Evolutionary conservation across 2,329 filamentous ascomycete species (phyloP), one percentile per base, ranked within the genome.

Genomic region (Arthrobotrys entomopaga): DNA sequence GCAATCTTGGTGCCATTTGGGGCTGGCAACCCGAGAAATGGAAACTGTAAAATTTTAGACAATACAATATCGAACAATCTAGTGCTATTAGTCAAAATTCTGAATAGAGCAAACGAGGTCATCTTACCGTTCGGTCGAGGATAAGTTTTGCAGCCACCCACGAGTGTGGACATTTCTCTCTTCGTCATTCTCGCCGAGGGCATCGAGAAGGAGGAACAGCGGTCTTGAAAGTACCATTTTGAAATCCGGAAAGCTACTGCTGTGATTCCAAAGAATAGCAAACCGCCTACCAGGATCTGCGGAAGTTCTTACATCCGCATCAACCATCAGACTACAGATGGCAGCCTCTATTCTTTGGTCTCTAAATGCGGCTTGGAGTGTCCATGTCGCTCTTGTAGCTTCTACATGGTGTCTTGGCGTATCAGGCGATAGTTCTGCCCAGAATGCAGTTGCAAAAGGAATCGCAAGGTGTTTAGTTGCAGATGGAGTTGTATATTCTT

Each of bases 331-430:
- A 24, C 86, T 85, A 22, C 88, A 86, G 46, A 96, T 87, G 0
- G 91, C 88, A 22, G 91, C 92, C 81, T 97, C 93, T 3, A 97
- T 89, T 52, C 93, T 87, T 59, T 90, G 88, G 77, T 89, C 89
- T 1, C 86, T 83, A 11, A 96, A 86, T 0, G 88, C 86, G 22
- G 86, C 87, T 78, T 98, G 93, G 59, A 99, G 83, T 77, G 92
- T 88, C 91, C 95, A 96, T 43, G 99, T 83, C 77, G 89, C 90
- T 67, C 91, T 88, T 7, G 96, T 91, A 16, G 93, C 90, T 82
- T 99, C 96, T 34, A 99, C 93, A 79, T 98, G 95, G 77, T 94
- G 96, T 80, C 97, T 97, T 0, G 93, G 93, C 76, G 90, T 89
- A 11, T 89, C 85, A n/a, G 91, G 89, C 0, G 92, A 91, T 43